Evolutionary conservation across 164 flowering plant genomes (phyloP).

Genomic region (Malania oleifera): DNA sequence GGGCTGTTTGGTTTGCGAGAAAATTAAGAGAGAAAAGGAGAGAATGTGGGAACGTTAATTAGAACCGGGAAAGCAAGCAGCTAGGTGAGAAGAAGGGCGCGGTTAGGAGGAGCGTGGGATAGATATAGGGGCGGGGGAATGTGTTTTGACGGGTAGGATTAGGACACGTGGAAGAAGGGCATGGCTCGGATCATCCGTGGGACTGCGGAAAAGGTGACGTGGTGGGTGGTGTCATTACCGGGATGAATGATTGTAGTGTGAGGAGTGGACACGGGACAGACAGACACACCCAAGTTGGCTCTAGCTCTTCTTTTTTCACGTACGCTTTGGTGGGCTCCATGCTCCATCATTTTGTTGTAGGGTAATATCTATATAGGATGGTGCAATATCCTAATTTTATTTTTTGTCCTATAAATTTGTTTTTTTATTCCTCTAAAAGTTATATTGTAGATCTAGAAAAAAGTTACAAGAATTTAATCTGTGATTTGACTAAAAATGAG

Average conservation of each 20-base stretch:
- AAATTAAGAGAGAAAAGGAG: no score
- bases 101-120: neutral
- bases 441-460: no score
- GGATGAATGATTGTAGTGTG: conserved; percentile 16
- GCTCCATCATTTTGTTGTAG: no score
- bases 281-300: conserved; percentile 16
- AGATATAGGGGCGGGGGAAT: neutral
- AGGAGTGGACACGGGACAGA: conserved; percentile 12
- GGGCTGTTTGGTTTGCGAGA: no score
- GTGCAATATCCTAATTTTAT: no score
- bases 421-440: no score
- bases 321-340: conserved; percentile 8
- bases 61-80: no score
- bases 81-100: neutral
- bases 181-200: conserved; percentile 3
- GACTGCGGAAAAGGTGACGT: conserved; percentile 31
- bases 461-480: no score
- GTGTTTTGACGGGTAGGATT: conserved; percentile 18
- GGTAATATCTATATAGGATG: no score
- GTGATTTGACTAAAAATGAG: no score
- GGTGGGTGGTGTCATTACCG: conserved; percentile 21
- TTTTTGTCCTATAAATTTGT: no score
- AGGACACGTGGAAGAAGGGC: conserved; percentile 17
- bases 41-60: neutral
- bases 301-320: conserved; percentile 8